phyloP scores from a whole-genome alignment of 306 rosid genomes.

The Quillaja saponaria region DNA sequence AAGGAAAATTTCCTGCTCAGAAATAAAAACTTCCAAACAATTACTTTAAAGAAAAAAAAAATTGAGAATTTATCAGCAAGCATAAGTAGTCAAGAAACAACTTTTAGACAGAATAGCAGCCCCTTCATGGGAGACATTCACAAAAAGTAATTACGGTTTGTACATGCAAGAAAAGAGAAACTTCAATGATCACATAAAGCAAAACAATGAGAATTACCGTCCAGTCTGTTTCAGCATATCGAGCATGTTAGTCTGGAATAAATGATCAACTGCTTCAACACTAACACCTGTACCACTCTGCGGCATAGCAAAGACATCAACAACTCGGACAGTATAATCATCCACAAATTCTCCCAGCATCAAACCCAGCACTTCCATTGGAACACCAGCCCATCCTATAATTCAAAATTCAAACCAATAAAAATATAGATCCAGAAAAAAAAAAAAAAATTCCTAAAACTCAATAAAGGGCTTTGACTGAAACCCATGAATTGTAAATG shows the following conservation, averaged over 20 bases:
- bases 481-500: neutral
- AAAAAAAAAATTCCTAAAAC: neutral
- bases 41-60: no score
- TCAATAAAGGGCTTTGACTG: neutral
- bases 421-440: neutral
- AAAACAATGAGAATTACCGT: slow-evolving; percentile 38
- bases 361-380: slow-evolving; percentile 76
- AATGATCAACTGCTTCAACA: slow-evolving; percentile 69
- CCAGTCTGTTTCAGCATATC: slow-evolving; percentile 78
- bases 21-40: no score
- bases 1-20: no score
- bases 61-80: no score
- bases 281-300: slow-evolving; percentile 73
- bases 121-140: no score
- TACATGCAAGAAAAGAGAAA: no score
- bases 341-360: slow-evolving; percentile 70
- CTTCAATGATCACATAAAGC: neutral
- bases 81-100: no score
- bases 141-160: no score
- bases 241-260: slow-evolving; percentile 69
- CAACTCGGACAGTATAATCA: slow-evolving; percentile 63
- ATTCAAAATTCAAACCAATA: slow-evolving; percentile 3
- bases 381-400: slow-evolving; percentile 70
- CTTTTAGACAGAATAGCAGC: no score
- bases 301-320: slow-evolving; percentile 72